Evolutionary conservation across 805 yeast genomes (phyloP), one percentile per base, ranked within the genome.

Genomic region (Myxozyma neglecta): DNA sequence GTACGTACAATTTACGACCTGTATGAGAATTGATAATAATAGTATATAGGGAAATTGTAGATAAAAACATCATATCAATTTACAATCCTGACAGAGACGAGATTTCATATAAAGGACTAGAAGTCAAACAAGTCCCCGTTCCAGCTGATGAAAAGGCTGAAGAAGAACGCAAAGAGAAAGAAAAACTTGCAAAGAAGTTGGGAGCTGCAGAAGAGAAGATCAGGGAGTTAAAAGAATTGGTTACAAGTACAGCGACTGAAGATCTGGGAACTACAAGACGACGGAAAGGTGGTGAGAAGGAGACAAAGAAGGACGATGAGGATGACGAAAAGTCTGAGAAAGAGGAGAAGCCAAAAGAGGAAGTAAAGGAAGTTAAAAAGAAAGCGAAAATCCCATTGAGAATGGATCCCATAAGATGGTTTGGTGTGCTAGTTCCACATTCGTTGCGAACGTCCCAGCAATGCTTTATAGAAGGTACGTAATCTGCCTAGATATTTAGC

Each of bases 391-490:
- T 39, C 10, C 60, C 55, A 37, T 43, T 61, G 39, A 45, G 40
- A 9, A 67, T 69, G 45, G 76, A 78, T 57, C 82, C 82, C 0
- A 69, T 80, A 9, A 58, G 73, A 42, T 83, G 80, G 76, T 81
- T 83, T 71, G 83, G 83, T 1, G 78, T 78, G 0, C 69, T 83
- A 43, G 83, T 79, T 1, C 83, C 85, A 7, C 68, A 63, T 44
- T 75, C 76, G 42, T 69, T 83, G 29, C 71, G 77, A 6, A 57
- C 64, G 35, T 74, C 83, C 1, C 83, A 81, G 66, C 47, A 29
- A 0, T 66, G 69, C 35, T 83, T 83, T 62, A 66, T 54, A 1
- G 54, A 53, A 1, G 79, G 60, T 51, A 29, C 14, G 57, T 47
- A 11, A 13, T 6, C 29, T 14, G 20, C 20, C 5, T 20, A 7